Conservation (phyloP, 148 eudicot species). For the Hydrangea macrophylla region DNA sequence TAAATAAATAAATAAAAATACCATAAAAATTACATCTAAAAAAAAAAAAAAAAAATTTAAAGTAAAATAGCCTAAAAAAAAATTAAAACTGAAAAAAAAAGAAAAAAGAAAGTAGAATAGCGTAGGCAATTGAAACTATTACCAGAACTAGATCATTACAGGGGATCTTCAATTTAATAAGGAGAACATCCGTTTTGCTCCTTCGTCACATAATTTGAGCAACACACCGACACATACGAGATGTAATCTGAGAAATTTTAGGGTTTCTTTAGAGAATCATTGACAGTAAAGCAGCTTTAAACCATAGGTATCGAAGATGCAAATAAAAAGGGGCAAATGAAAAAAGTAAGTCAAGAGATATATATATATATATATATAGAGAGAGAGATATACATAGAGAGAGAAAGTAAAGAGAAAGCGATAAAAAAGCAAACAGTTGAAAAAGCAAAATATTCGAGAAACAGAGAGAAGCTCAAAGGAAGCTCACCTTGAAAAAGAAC, state of each 20-base stretch:
- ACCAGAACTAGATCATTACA: slow-evolving; percentile 19
- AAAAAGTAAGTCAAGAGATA: slow-evolving; percentile 10
- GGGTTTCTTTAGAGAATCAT: slow-evolving; percentile 21
- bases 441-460: slow-evolving; percentile 18
- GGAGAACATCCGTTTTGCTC: background rate
- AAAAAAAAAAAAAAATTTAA: background rate
- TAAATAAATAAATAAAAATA: background rate
- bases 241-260: slow-evolving; percentile 7
- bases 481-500: slow-evolving; percentile 12
- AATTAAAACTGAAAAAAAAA: no score
- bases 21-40: background rate
- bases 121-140: background rate
- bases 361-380: no score
- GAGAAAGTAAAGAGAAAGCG: slow-evolving; percentile 7
- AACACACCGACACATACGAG: background rate
- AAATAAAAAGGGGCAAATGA: slow-evolving; percentile 9
- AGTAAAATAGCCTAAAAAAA: no score
- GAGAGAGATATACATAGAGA: slow-evolving; percentile 7
- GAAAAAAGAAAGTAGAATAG: background rate
- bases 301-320: slow-evolving; percentile 26
- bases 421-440: slow-evolving; percentile 16
- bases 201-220: slow-evolving; percentile 1
- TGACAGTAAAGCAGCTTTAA: slow-evolving; percentile 30
- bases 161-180: slow-evolving; percentile 15
- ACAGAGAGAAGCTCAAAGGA: slow-evolving; percentile 1